phyloP scores from a whole-genome alignment of 257 asterid genomes.

The Solanum sitiens region DNA sequence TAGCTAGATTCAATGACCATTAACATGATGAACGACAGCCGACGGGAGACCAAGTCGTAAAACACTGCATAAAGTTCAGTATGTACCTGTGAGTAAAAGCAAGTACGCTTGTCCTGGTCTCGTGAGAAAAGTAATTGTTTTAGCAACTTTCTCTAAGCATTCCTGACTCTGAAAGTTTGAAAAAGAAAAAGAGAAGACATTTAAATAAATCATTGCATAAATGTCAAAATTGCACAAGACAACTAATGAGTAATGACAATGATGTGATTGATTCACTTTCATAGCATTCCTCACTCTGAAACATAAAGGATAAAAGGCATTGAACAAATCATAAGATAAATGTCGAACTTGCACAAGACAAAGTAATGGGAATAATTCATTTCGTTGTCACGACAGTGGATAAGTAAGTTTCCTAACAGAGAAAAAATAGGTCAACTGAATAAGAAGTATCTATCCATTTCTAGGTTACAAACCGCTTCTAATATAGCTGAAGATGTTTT shows the following conservation, averaged over 20 bases:
- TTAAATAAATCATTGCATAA: not conserved
- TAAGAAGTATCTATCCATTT: not conserved
- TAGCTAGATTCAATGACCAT: not conserved
- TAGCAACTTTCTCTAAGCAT: slow-evolving; percentile 87
- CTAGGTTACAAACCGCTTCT: not conserved
- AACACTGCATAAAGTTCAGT: not conserved
- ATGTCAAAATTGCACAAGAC: not conserved
- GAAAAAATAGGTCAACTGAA: not conserved
- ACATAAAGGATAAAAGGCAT: not conserved
- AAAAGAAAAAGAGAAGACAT: not conserved
- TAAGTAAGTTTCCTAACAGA: not conserved
- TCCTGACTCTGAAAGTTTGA: slow-evolving; percentile 63
- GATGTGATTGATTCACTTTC: not conserved
- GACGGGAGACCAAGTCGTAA: not conserved
- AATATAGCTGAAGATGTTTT: not conserved
- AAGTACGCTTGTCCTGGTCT: slow-evolving; percentile 45
- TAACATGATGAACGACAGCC: not conserved
- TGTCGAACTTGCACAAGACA: not conserved
- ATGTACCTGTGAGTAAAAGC: slow-evolving; percentile 78
- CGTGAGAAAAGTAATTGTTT: slow-evolving; percentile 57
- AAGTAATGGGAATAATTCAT: not conserved
- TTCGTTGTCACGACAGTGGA: not conserved
- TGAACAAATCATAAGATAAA: not conserved
- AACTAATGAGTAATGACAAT: not conserved
- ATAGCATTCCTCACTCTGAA: not conserved